These are phyloP conservation scores for Linum lewisii DNA, from an alignment of 345 rosid genomes.

Conservation along the genomic window DNA sequence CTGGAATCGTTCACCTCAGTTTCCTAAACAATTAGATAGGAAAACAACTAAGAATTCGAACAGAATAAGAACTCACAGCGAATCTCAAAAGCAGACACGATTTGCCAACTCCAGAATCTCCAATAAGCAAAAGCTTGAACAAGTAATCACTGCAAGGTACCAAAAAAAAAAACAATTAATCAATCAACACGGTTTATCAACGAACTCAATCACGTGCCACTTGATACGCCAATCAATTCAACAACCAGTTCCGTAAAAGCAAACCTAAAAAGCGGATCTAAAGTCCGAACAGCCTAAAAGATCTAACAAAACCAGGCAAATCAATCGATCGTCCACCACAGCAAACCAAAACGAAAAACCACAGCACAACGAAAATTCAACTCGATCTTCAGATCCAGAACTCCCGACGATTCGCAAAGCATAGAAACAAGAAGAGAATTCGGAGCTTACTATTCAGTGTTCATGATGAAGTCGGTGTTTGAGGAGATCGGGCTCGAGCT, in stretches of 20 bases:
- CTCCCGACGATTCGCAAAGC: not conserved
- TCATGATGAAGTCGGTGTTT: not conserved
- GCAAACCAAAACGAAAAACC: no score
- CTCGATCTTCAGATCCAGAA: not conserved
- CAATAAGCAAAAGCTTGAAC: not conserved
- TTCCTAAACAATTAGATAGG: no score
- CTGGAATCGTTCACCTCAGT: no score
- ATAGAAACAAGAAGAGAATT: not conserved
- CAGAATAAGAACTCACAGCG: not conserved
- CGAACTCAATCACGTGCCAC: no score
- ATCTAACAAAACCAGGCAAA: not conserved
- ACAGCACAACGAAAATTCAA: no score
- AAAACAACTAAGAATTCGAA: not conserved
- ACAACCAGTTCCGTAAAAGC: not conserved
- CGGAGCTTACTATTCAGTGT: not conserved
- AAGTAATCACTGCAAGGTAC: not conserved
- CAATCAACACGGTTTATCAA: not conserved
- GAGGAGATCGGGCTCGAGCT: not conserved
- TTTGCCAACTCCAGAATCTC: not conserved
- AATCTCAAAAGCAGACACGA: not conserved
- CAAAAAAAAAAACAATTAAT: no score
- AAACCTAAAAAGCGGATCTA: not conserved
- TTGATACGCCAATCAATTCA: no score
- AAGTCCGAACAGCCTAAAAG: not conserved
- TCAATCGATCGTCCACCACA: no score